Conservation (phyloP, 2,329 filamentous ascomycete genomes). For the Cladophialophora yegresii region DNA sequence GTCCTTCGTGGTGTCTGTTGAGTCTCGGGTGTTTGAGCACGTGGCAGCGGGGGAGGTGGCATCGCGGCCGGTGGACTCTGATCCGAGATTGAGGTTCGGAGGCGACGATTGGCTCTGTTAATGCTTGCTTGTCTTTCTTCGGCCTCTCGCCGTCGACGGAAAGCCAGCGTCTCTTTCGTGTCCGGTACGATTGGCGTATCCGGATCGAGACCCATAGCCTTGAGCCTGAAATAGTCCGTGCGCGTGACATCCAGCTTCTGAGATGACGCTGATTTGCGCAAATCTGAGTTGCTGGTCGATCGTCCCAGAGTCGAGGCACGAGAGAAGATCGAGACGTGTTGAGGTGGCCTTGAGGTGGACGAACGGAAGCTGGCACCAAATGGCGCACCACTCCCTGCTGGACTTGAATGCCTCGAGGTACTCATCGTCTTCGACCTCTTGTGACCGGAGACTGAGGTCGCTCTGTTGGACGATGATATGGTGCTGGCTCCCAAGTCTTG, state of each 20-base stretch:
- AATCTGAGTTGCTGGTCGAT: slow-evolving; percentile 30
- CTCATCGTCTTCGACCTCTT: slow-evolving; percentile 37
- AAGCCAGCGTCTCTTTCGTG: slow-evolving; percentile 30
- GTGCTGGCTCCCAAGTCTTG: slow-evolving; percentile 78
- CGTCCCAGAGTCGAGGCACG: slow-evolving; percentile 24
- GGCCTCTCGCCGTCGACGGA: slow-evolving; percentile 28
- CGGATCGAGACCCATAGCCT: slow-evolving; percentile 52
- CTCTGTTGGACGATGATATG: slow-evolving; percentile 10
- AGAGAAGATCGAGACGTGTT: slow-evolving; percentile 25
- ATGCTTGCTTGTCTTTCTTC: slow-evolving; percentile 29
- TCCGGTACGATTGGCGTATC: slow-evolving; percentile 38
- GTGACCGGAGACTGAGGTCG: slow-evolving; percentile 23
- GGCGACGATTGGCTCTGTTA: slow-evolving; percentile 16
- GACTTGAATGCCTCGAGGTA: slow-evolving; percentile 18
- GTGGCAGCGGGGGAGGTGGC: slow-evolving; percentile 4
- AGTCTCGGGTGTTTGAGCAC: not conserved
- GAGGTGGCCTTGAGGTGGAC: slow-evolving; percentile 12
- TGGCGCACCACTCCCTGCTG: not conserved
- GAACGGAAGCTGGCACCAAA: slow-evolving; percentile 2
- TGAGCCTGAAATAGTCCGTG: slow-evolving; percentile 55
- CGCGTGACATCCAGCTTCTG: slow-evolving; percentile 47
- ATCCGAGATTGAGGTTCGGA: slow-evolving; percentile 7
- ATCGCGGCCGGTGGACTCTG: slow-evolving; percentile 9
- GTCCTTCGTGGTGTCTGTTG: slow-evolving; percentile 2
- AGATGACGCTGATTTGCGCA: slow-evolving; percentile 30